Evolutionary conservation across 78 protist species (phyloP), one percentile per base, ranked within the genome.

Genomic region (Tieghemostelium lacteum): DNA sequence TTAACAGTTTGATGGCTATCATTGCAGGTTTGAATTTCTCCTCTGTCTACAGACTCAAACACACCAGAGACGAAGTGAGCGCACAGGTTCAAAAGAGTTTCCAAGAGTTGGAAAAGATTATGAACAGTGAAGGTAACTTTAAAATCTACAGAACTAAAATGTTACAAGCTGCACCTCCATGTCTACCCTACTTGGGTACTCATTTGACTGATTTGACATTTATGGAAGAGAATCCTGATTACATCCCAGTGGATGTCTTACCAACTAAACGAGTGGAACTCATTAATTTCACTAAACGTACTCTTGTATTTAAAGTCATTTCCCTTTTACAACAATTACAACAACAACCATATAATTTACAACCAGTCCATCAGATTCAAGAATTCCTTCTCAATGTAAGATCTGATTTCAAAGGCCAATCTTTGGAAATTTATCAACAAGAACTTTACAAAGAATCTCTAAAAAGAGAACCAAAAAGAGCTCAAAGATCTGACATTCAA

Each of bases 181-280:
- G 20, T 31, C 49, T 69, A 0, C 88, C 77, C 5, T 74, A 91
- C 54, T 61, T 80, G 12, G 95, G 95, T 62, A 93, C 89, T 10
- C 93, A 92, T 76, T 61, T 95, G 24, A 95, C 95, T 7, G 97
- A 95, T 94, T 37, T 95, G 1, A 94, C 94, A 2, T 95, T 94
- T 76, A 94, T 95, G 62, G 97, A 95, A 19, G 97, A 95, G 71
- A 92, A 95, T 54, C 94, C 89, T 2, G 89, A 91, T 62, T 61
- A 40, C 50, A 29, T 76, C 26, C 60, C 73, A 10, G 54, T 62
- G 2, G 88, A 93, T 0, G 91, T 83, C 0, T 57, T 49, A 40
- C 70, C 70, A 26, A 73, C 58, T 33, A 50, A 70, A 36, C 45
- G 36, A 40, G 95, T 92, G 19, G 60, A 83, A 34, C 54, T 94